These are phyloP conservation scores for Acanthamoeba rhysodes DNA, from an alignment of 208 protist genomes.

Conservation along the genomic window DNA sequence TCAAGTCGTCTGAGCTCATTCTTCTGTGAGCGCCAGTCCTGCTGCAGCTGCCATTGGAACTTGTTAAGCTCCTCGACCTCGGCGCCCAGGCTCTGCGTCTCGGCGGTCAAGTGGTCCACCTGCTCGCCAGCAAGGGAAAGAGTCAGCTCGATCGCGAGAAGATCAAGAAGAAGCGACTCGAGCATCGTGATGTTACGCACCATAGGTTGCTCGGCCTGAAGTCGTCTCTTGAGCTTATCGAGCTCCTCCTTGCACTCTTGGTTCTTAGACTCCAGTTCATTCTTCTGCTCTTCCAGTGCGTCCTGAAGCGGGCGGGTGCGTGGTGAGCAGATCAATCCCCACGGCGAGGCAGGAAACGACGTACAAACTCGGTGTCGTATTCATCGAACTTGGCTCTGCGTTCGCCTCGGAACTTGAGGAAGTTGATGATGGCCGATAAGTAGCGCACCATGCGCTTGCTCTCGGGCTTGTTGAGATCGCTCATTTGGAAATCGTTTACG, in stretches of 20 bases:
- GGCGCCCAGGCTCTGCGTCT: conserved; percentile 29
- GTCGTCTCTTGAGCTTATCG: not conserved
- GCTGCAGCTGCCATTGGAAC: conserved; percentile 14
- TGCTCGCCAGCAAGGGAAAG: not conserved
- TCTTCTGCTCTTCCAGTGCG: not conserved
- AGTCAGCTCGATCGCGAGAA: not conserved
- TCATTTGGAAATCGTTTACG: conserved; percentile 20
- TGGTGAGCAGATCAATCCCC: not conserved
- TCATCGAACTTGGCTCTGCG: conserved; percentile 17
- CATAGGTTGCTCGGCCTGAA: not conserved
- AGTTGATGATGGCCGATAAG: conserved; percentile 1
- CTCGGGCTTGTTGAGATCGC: not conserved
- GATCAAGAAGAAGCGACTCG: not conserved
- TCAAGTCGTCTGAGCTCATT: conserved; percentile 3
- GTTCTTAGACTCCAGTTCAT: not conserved
- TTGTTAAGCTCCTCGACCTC: conserved; percentile 32
- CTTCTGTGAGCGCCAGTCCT: not conserved
- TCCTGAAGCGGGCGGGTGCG: not conserved
- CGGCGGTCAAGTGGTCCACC: not conserved
- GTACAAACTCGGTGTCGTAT: conserved; percentile 8
- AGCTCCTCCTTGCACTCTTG: not conserved
- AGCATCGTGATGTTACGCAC: not conserved
- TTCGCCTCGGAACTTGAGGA: not conserved
- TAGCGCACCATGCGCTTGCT: conserved; percentile 3
- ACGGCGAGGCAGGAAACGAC: not conserved